A percentile compares a stretch with the other conserved stretches of the same genome.
These are phyloP conservation scores for Fusarium nygamai DNA, from an alignment of 2,329 filamentous ascomycete genomes.

Conservation along the genomic window DNA sequence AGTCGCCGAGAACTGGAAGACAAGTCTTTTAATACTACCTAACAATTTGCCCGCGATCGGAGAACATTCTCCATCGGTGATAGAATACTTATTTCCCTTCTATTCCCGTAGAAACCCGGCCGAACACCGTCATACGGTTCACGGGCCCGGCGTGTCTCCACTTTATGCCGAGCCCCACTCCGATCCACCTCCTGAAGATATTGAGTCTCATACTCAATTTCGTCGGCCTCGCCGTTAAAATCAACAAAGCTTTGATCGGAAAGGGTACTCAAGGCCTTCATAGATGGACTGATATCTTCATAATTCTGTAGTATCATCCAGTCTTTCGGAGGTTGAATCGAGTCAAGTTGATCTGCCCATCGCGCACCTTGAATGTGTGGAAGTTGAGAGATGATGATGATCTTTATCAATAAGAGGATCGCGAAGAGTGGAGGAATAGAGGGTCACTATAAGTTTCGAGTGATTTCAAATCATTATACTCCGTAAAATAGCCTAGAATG, in stretches of 20 bases:
- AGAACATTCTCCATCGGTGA: constrained; percentile 16
- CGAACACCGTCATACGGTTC: constrained; percentile 9
- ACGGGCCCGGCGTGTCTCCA: constrained; percentile 10
- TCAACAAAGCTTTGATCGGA: neutral
- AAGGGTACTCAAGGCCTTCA: too few relatives aligned
- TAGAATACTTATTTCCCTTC: constrained; percentile 32
- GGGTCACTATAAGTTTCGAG: neutral
- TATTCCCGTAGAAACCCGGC: constrained; percentile 34
- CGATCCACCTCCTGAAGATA: constrained; percentile 4
- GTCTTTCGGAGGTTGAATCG: neutral
- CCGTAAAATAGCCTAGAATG: neutral
- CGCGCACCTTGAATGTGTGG: neutral
- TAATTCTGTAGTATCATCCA: neutral
- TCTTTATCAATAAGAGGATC: neutral
- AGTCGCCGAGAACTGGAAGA: constrained; percentile 1
- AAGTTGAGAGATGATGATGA: neutral
- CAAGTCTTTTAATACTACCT: constrained; percentile 25
- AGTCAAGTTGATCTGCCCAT: neutral
- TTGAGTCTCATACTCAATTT: constrained; percentile 7
- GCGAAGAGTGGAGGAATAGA: neutral
- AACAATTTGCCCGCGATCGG: constrained; percentile 36
- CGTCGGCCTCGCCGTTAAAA: neutral
- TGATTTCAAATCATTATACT: neutral
- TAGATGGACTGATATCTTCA: neutral
- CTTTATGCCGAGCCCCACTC: constrained; percentile 20